Percentiles rank a stretch among this genome's conserved stretches.
These are phyloP conservation scores for Aspergillus neotritici DNA, from an alignment of 2,329 filamentous ascomycete species.

Conservation along the genomic window DNA sequence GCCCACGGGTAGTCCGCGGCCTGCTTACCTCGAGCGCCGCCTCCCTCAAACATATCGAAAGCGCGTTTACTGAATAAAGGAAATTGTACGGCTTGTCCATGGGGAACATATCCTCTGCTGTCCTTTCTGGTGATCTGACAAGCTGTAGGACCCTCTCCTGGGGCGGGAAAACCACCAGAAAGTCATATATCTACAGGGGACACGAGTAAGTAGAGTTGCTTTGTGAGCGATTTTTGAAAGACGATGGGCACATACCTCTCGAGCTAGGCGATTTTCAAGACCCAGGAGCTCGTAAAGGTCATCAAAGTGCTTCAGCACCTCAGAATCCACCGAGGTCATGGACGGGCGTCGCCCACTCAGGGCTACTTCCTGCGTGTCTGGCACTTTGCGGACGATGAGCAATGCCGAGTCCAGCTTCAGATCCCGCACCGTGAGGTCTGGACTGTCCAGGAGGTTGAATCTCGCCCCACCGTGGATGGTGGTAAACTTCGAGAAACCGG, in stretches of 20 bases:
- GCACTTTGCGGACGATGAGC: slow-evolving; percentile 57
- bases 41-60: slow-evolving; percentile 57
- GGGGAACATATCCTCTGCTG: slow-evolving; percentile 61
- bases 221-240: background rate
- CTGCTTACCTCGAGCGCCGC: slow-evolving; percentile 35
- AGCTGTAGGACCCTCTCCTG: slow-evolving; percentile 57
- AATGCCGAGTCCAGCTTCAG: slow-evolving; percentile 60
- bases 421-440: slow-evolving; percentile 61
- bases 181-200: slow-evolving; percentile 57
- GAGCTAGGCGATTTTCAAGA: slow-evolving; percentile 63
- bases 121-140: slow-evolving; percentile 51
- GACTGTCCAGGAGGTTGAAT: slow-evolving; percentile 56
- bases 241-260: slow-evolving; percentile 53
- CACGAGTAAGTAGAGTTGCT: slow-evolving; percentile 5
- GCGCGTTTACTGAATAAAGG: slow-evolving; percentile 64
- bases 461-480: slow-evolving; percentile 64
- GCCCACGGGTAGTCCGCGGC: too few relatives aligned
- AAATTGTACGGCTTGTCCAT: slow-evolving; percentile 64
- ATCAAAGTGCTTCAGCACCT: slow-evolving; percentile 75
- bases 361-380: slow-evolving; percentile 40
- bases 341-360: slow-evolving; percentile 40
- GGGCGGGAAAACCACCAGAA: slow-evolving; percentile 64
- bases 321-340: slow-evolving; percentile 62
- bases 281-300: slow-evolving; percentile 76
- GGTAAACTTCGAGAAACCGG: slow-evolving; percentile 70